Conservation (phyloP, 306 rosid species). For the Purshia tridentata region DNA sequence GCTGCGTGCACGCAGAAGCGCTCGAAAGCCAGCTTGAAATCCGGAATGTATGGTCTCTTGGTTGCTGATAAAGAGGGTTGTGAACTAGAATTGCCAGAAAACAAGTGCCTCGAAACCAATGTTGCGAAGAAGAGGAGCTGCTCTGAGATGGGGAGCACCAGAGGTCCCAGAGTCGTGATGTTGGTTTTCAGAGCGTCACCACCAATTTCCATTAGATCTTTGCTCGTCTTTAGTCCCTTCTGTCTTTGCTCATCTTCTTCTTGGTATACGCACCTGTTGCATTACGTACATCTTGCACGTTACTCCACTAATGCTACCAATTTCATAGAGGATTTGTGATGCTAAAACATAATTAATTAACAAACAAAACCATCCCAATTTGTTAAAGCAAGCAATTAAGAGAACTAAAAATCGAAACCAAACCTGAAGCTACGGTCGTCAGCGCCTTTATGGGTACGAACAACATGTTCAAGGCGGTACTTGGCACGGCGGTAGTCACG, state of each 20-base stretch:
- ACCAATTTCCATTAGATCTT: slow-evolving; percentile 80
- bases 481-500: slow-evolving; percentile 72
- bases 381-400: too few relatives aligned
- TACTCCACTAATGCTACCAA: too few relatives aligned
- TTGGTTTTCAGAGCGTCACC: slow-evolving; percentile 95
- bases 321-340: too few relatives aligned
- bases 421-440: slow-evolving; percentile 95
- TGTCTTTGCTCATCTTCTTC: slow-evolving; percentile 81
- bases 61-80: slow-evolving; percentile 26
- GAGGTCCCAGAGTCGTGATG: slow-evolving; percentile 90
- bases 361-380: too few relatives aligned
- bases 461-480: slow-evolving; percentile 86
- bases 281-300: too few relatives aligned
- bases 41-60: slow-evolving; percentile 85
- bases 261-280: slow-evolving; percentile 78
- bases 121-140: slow-evolving; percentile 80
- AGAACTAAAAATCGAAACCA: neutral
- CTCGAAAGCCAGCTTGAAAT: slow-evolving; percentile 91
- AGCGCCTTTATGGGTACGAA: slow-evolving; percentile 94
- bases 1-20: slow-evolving; percentile 92
- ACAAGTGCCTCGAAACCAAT: slow-evolving; percentile 69
- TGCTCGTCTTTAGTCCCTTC: slow-evolving; percentile 88
- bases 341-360: too few relatives aligned
- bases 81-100: slow-evolving; percentile 38
- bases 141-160: slow-evolving; percentile 87